Evolutionary conservation across 345 rosid species (phyloP).

Genomic region (Aurinia saxatilis): DNA sequence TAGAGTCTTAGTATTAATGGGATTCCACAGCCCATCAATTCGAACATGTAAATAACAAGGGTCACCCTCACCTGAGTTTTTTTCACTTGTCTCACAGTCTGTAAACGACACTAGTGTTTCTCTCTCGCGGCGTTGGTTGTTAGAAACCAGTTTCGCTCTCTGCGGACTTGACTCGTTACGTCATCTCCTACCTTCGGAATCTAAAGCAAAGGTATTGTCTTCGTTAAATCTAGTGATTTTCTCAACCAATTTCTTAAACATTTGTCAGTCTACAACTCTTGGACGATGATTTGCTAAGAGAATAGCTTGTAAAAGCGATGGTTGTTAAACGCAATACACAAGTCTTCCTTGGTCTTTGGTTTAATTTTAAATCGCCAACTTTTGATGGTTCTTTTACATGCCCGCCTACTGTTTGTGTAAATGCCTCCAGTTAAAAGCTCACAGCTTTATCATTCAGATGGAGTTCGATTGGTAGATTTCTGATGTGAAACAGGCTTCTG

Average conservation of each 20-base stretch:
- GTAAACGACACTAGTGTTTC: not conserved
- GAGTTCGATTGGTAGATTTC: not conserved
- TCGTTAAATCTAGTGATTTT: not conserved
- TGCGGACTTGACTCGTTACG: not conserved
- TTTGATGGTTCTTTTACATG: not conserved
- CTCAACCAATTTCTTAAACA: not conserved
- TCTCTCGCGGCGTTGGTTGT: not conserved
- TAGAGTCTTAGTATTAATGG: not conserved
- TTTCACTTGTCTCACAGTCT: no score
- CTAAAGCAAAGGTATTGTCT: not conserved
- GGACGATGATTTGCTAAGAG: not conserved
- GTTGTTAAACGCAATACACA: not conserved
- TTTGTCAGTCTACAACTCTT: not conserved
- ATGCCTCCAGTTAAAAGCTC: conserved; percentile 1
- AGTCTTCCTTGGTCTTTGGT: not conserved
- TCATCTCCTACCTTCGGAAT: not conserved
- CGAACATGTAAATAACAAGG: not conserved
- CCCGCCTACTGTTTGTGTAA: conserved; percentile 1
- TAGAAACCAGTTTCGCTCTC: not conserved
- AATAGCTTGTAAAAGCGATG: not conserved
- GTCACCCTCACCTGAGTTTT: not conserved
- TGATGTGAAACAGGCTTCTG: no score
- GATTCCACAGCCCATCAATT: not conserved
- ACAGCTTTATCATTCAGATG: not conserved
- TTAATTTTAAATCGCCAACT: not conserved